These are phyloP conservation scores for Penicillium rolfsii DNA, from an alignment of 2,329 filamentous ascomycete genomes.

Conservation along the genomic window DNA sequence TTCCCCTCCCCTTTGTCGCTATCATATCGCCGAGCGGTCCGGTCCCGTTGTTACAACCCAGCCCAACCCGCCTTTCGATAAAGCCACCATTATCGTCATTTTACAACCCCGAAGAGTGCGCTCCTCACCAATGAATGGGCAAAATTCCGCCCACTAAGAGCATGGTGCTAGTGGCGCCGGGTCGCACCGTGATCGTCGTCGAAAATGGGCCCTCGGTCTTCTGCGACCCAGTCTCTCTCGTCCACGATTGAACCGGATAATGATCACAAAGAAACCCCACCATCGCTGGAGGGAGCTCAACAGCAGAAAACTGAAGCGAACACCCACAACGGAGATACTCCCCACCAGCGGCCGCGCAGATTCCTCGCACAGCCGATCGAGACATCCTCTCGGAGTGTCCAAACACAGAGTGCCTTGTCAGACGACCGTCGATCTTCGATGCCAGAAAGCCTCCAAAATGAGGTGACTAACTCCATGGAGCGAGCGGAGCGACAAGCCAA, in stretches of 20 bases:
- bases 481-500: slow-evolving; percentile 6
- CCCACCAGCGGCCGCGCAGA: slow-evolving; percentile 27
- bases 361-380: slow-evolving; percentile 50
- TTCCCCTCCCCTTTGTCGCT: background rate
- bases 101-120: background rate
- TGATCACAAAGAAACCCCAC: background rate
- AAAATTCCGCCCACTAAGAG: background rate
- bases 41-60: background rate
- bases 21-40: background rate
- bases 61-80: background rate
- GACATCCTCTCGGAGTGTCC: slow-evolving; percentile 46
- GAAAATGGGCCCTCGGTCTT: slow-evolving; percentile 10
- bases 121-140: background rate
- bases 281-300: background rate
- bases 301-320: background rate
- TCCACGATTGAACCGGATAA: background rate
- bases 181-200: background rate
- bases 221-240: background rate
- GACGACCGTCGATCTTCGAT: background rate
- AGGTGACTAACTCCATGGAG: slow-evolving; percentile 1
- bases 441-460: slow-evolving; percentile 17
- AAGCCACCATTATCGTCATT: background rate
- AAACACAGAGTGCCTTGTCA: slow-evolving; percentile 9
- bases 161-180: slow-evolving; percentile 8
- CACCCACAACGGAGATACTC: background rate